A percentile compares a stretch with the other conserved stretches of the same genome.
Evolutionary conservation across 169 alveolate genomes (phyloP).

Genomic region (Plasmodium vinckei): DNA sequence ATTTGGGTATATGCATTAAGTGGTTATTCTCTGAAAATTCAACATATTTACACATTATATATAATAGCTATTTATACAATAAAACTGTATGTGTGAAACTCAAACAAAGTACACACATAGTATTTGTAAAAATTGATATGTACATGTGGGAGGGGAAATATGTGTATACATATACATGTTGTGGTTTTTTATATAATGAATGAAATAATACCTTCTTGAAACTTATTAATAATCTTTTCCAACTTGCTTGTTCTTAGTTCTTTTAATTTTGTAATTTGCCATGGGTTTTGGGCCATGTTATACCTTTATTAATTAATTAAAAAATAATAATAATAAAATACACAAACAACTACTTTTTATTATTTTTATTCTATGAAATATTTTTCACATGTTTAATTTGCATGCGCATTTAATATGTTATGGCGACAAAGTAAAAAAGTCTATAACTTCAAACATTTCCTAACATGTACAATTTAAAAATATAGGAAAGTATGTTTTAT

Average conservation of each 20-base stretch:
- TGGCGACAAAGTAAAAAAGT: not conserved
- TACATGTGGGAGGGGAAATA: not conserved
- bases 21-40: slow-evolving; percentile 29
- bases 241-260: slow-evolving; percentile 47
- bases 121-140: too few relatives aligned
- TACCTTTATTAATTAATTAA: not conserved
- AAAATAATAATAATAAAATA: not conserved
- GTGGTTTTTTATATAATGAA: not conserved
- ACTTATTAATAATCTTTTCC: slow-evolving; percentile 53
- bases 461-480: slow-evolving; percentile 3
- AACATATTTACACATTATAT: too few relatives aligned
- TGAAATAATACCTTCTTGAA: slow-evolving; percentile 23
- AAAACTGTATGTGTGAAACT: too few relatives aligned
- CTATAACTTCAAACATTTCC: not conserved
- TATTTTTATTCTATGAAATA: slow-evolving; percentile 5
- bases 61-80: too few relatives aligned
- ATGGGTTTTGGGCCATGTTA: slow-evolving; percentile 74
- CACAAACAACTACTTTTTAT: not conserved
- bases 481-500: not conserved
- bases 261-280: slow-evolving; percentile 51
- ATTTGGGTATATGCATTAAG: slow-evolving; percentile 51
- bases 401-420: not conserved
- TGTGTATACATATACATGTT: not conserved
- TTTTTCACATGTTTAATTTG: not conserved
- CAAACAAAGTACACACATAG: too few relatives aligned